These are phyloP conservation scores for Porpolomopsis calyptriformis DNA, from an alignment of 768 basidiomycete genomes.

Conservation along the genomic window DNA sequence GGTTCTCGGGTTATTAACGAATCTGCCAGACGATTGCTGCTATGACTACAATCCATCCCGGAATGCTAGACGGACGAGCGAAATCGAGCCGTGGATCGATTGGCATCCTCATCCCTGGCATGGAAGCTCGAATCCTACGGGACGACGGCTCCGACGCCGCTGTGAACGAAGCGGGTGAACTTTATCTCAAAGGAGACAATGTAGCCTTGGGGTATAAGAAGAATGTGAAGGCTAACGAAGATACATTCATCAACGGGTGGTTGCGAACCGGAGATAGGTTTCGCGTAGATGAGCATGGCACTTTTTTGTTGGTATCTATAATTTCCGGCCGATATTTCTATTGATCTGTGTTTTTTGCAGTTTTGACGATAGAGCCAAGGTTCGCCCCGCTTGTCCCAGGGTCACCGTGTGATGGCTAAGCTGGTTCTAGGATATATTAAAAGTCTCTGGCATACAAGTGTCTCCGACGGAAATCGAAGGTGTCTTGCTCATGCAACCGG, in stretches of 20 bases:
- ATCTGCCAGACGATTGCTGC: slow-evolving; percentile 43
- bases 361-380: slow-evolving; percentile 72
- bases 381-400: slow-evolving; percentile 13
- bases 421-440: slow-evolving; percentile 54
- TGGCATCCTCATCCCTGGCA: slow-evolving; percentile 52
- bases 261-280: slow-evolving; percentile 66
- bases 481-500: slow-evolving; percentile 50
- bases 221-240: slow-evolving; percentile 52
- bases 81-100: slow-evolving; percentile 32
- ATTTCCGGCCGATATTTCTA: neutral
- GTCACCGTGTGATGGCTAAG: neutral
- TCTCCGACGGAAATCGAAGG: slow-evolving; percentile 74
- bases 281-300: slow-evolving; percentile 45
- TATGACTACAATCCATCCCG: slow-evolving; percentile 33
- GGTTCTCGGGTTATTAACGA: neutral
- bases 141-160: slow-evolving; percentile 48
- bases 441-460: slow-evolving; percentile 71
- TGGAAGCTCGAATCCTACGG: slow-evolving; percentile 52
- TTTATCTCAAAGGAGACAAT: slow-evolving; percentile 47
- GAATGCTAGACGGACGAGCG: slow-evolving; percentile 33
- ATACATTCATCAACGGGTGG: slow-evolving; percentile 68
- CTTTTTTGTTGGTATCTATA: slow-evolving; percentile 46
- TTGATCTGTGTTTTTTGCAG: slow-evolving; percentile 22
- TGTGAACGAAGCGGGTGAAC: slow-evolving; percentile 52
- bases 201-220: slow-evolving; percentile 64